Percentiles rank a stretch among this genome's conserved stretches.
Conservation (phyloP, 495 filamentous ascomycete genomes). For the Monascus purpureus region DNA sequence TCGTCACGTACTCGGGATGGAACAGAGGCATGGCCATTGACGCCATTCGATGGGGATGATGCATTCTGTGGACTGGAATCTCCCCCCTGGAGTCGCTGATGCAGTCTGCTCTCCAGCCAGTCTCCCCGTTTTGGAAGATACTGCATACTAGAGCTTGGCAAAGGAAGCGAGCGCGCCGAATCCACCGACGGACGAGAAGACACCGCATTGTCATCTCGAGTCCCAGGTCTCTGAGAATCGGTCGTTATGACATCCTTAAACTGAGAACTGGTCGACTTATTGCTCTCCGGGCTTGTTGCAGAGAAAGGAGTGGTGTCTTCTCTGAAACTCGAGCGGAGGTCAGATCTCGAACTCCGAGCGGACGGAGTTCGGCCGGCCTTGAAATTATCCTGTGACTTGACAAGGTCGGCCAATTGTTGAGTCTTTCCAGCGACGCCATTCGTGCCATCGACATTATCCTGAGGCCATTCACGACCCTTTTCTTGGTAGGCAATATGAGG, state of each 20-base stretch:
- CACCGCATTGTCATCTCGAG: conserved; percentile 13
- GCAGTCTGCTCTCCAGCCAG: conserved; percentile 32
- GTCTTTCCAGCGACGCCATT: conserved; percentile 28
- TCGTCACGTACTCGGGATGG: conserved; percentile 44
- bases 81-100: conserved; percentile 19
- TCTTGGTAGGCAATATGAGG: conserved; percentile 90
- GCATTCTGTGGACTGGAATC: conserved; percentile 15
- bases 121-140: conserved; percentile 42
- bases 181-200: conserved; percentile 24
- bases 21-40: conserved; percentile 40
- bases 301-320: conserved; percentile 20
- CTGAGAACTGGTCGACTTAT: conserved; percentile 11
- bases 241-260: conserved; percentile 13
- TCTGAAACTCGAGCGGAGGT: conserved; percentile 18
- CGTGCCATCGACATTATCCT: conserved; percentile 17
- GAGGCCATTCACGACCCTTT: conserved; percentile 48
- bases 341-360: conserved; percentile 52
- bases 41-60: conserved; percentile 8
- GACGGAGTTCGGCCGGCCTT: conserved; percentile 49
- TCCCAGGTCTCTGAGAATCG: conserved; percentile 7
- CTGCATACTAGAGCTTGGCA: conserved; percentile 10
- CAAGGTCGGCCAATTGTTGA: conserved; percentile 39
- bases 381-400: conserved; percentile 61
- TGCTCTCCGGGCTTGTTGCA: conserved; percentile 21
- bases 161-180: conserved; percentile 18